phyloP scores from a whole-genome alignment of 2,329 filamentous ascomycete genomes.

The Bimuria novae-zelandiae region DNA sequence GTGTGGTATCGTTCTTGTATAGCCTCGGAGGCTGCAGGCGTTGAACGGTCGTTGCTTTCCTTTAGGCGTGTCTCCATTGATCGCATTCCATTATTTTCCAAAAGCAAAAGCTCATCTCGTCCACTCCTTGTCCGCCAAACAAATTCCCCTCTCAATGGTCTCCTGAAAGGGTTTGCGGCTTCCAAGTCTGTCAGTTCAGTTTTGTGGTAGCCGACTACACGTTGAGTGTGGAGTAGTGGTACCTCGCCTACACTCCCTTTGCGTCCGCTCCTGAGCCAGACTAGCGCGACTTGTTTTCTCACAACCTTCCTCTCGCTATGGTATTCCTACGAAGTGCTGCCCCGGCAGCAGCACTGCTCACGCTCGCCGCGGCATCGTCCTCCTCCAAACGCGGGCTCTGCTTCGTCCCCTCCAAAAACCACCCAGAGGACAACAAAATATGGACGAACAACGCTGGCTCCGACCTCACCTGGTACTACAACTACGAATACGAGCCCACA shows the following conservation, averaged over 20 bases:
- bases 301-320: conserved; percentile 2
- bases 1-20: not conserved
- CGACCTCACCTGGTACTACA: conserved; percentile 83
- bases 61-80: not conserved
- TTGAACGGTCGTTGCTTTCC: not conserved
- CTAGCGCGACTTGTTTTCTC: not conserved
- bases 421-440: conserved; percentile 66
- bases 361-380: conserved; percentile 32
- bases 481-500: conserved; percentile 67
- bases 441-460: conserved; percentile 62
- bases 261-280: not conserved
- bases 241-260: not conserved
- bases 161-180: too few species aligned
- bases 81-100: too few species aligned
- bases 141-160: too few species aligned
- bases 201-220: not conserved
- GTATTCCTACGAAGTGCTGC: not conserved
- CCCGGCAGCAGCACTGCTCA: conserved; percentile 10
- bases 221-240: not conserved
- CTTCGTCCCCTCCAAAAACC: conserved; percentile 63
- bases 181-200: not conserved
- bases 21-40: not conserved
- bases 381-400: conserved; percentile 73
- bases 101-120: too few species aligned
- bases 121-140: too few species aligned